A percentile compares a stretch with the other conserved stretches of the same genome.
phyloP scores from a whole-genome alignment of 208 protist genomes.

The Acanthamoeba healyi region DNA sequence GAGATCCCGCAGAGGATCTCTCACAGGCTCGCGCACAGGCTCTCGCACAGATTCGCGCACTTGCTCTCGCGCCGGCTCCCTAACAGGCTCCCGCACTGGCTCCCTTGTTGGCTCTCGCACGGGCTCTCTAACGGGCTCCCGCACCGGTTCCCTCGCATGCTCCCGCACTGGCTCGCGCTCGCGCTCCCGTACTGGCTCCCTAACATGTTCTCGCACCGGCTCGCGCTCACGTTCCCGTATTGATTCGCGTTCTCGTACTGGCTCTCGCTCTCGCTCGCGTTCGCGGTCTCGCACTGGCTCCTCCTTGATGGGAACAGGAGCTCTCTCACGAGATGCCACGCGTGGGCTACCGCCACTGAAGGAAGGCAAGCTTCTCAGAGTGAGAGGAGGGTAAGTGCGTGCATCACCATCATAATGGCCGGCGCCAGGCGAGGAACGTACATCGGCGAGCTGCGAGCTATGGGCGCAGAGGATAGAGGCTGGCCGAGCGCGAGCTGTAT shows the following conservation, averaged over 20 bases:
- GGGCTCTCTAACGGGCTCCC: background rate
- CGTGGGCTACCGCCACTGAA: no score
- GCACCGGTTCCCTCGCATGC: no score
- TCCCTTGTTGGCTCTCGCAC: background rate
- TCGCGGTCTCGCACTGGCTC: background rate
- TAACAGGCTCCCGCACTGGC: background rate
- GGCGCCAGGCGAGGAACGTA: background rate
- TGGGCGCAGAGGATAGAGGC: background rate
- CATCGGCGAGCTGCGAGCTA: background rate
- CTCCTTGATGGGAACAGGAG: background rate
- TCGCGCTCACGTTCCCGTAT: background rate
- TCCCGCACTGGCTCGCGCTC: no score
- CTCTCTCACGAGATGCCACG: background rate
- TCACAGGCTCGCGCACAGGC: background rate
- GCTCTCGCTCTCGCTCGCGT: background rate
- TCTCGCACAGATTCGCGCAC: background rate
- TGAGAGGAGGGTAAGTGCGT: background rate
- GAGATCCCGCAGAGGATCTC: background rate
- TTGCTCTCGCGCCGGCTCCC: background rate
- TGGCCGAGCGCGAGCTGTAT: slow-evolving; percentile 7
- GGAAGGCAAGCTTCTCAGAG: background rate
- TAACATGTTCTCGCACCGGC: background rate
- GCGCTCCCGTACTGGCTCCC: background rate
- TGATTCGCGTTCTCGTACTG: background rate
- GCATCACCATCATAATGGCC: no score